Evolutionary conservation across 768 basidiomycete species (phyloP).

Genomic region (Tephrocybe sp.): DNA sequence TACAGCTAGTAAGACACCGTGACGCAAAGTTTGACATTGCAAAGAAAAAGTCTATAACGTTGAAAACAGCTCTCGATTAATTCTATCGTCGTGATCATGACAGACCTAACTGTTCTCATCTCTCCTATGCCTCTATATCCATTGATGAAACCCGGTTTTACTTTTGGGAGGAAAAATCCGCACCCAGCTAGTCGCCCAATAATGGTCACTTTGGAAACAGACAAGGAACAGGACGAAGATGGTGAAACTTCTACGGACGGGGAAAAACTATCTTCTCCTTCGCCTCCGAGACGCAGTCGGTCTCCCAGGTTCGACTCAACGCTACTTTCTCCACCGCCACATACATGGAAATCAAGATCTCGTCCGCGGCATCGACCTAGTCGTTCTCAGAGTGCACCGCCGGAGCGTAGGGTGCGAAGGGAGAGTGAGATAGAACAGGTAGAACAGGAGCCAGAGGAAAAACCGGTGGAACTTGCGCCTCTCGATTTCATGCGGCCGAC

Average conservation of each 20-base stretch:
- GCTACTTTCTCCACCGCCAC: slow-evolving; percentile 48
- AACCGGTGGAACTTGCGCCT: slow-evolving; percentile 12
- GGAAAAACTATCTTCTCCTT: slow-evolving; percentile 3
- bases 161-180: slow-evolving; percentile 29
- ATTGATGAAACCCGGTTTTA: slow-evolving; percentile 27
- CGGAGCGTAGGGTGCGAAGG: slow-evolving; percentile 27
- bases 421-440: neutral
- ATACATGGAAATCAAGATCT: slow-evolving; percentile 43
- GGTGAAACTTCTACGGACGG: neutral
- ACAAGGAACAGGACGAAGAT: slow-evolving; percentile 25
- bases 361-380: slow-evolving; percentile 38
- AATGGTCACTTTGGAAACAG: slow-evolving; percentile 44
- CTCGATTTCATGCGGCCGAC: slow-evolving; percentile 15
- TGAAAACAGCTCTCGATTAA: too few relatives aligned
- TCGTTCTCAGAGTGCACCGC: slow-evolving; percentile 50
- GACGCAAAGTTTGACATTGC: too few relatives aligned
- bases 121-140: slow-evolving; percentile 47
- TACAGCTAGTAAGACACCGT: too few relatives aligned
- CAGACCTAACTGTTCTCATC: slow-evolving; percentile 52
- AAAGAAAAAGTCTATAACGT: too few relatives aligned
- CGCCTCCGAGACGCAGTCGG: slow-evolving; percentile 11
- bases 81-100: slow-evolving; percentile 30
- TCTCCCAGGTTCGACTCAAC: slow-evolving; percentile 29
- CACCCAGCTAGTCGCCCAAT: slow-evolving; percentile 31
- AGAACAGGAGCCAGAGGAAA: slow-evolving; percentile 8